Evolutionary conservation across 371 early-diverging fungal species (phyloP), one percentile per base, ranked within the genome.

Genomic region (Mucor piriformis): DNA sequence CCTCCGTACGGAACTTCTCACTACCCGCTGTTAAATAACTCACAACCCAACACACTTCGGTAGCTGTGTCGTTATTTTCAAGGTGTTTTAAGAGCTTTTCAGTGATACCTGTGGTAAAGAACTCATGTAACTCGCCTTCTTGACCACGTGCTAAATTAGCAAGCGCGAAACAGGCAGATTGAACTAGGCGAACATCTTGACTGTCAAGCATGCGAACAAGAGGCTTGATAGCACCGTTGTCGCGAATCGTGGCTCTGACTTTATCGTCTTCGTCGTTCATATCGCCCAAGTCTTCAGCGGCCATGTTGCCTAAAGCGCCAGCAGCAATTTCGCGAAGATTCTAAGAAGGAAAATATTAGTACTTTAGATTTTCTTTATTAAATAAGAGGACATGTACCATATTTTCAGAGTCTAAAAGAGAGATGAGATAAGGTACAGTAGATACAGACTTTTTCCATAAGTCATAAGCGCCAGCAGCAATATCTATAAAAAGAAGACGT

Each of bases 81-180:
- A 67, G 29, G 33, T 67, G 51, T 11, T 62, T 57, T 29, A 58
- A n/a, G 13, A 67, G 43, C 12, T 67, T 67, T 6, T 58, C 58
- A 0, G 53, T 24, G 13, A 67, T 6, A 5, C 53, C 50, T 2
- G 46, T 40, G 10, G 49, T 49, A 16, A 58, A 50, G 37, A 67
- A 67, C 6, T 54, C 67, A 24, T 54, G 11, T 3, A 67, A 43
- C 21, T 82, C 79, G 0, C 81, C 68, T 57, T 83, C 82, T 27
- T 82, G 78, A 16, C 82, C 83, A 43, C 89, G 86, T 3, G 87
- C 84, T 67, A 91, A 62, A 60, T 88, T 90, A n/a, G 90, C 88
- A 24, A 91, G 53, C 3, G 91, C 89, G 73, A 91, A 90, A 68
- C 91, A 91, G 7, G 82, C 83, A 2, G 89, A 87, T 58, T 88